Evolutionary conservation across 495 filamentous ascomycete genomes (phyloP), one percentile per base, ranked within the genome.

Genomic region (Hypoxylon perforatum): DNA sequence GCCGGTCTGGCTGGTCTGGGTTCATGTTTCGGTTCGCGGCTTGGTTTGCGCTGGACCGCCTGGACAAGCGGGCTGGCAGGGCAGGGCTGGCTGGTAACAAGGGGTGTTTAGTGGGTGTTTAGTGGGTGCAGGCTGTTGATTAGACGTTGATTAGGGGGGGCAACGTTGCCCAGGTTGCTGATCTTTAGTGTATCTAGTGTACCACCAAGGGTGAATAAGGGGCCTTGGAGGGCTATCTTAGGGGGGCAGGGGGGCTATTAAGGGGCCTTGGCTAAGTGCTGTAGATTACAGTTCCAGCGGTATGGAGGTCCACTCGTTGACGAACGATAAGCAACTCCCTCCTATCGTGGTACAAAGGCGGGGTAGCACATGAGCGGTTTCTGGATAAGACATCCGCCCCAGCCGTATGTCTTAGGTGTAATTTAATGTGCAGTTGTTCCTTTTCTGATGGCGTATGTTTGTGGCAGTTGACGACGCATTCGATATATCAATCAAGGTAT

Each of bases 281-380:
- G 25, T 28, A 28, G 25, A 7, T 28, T 28, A 28, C 3, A 28
- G 3, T 28, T 28, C 25, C 25, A 28, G 25, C 25, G 7, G 18
- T 11, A 44, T 47, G 44, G 19, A n/a, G 44, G 19, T 19, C 41
- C 17, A 3, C 41, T 15, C 17, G 6, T 15, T 36, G 11, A 10
- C 17, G 3, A 50, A 48, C 45, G 45, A 48, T 48, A 48, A 48
- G 45, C 9, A 48, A 12, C n/a, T 21, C 15, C 18, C 39, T n/a
- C 33, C 2, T 41, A n/a, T 21, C 39, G 39, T 42, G 15, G n/a
- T 12, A 55, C 36, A 67, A 67, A 67, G 63, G 63, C 63, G 63
- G 63, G 63, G 63, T 61, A 67, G 63, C 51, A 67, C 48, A 60
- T 61, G 63, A 44, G 57, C 25, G 57, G 42, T 61, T 67, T 55